Evolutionary conservation across 768 basidiomycete genomes (phyloP), one percentile per base, ranked within the genome.

Genomic region (Suillus bovinus): DNA sequence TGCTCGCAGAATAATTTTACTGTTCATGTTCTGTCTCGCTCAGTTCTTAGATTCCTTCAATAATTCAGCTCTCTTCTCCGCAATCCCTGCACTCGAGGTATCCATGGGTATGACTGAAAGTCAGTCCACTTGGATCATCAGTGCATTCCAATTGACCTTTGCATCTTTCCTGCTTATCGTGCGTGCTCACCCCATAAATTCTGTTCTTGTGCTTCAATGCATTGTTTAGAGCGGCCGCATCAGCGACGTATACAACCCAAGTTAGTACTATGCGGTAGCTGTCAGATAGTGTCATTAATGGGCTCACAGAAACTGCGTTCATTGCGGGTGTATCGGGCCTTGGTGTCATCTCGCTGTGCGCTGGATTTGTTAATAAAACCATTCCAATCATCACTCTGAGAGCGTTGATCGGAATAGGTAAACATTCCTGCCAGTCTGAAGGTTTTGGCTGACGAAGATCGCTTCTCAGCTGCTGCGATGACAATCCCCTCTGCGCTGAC

Each of bases 401-500:
- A 66, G 84, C 81, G 3, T 55, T 87, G 10, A 80, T 75, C 65
- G 85, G 86, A 22, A 75, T 80, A 39, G 77, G 82, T 79, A 50
- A 59, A 71, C 66, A 14, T 59, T 29, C 27, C 17, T 11, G 17
- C 39, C 8, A n/a, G 0, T 22, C 11, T n/a, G 8, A 56, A 3
- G 34, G 17, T 27, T 60, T 17, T 53, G 9, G 22, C 46, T 67
- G 4, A 72, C n/a, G 24, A 9, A 20, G 22, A 1, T 58, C n/a
- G 16, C 7, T 44, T 33, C 59, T 63, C 74, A 76, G 81, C 76
- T 14, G 83, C 81, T 22, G 76, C 83, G 2, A 70, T 84, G 74
- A 81, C 81, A 10, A 77, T 84, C 41, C 84, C 84, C 3, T 81
- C 83, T 4, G 80, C 83, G 7, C 70, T 81, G n/a, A 72, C 78